phyloP scores from a whole-genome alignment of 176 grass and related monocot species.

The Luzula sylvatica region DNA sequence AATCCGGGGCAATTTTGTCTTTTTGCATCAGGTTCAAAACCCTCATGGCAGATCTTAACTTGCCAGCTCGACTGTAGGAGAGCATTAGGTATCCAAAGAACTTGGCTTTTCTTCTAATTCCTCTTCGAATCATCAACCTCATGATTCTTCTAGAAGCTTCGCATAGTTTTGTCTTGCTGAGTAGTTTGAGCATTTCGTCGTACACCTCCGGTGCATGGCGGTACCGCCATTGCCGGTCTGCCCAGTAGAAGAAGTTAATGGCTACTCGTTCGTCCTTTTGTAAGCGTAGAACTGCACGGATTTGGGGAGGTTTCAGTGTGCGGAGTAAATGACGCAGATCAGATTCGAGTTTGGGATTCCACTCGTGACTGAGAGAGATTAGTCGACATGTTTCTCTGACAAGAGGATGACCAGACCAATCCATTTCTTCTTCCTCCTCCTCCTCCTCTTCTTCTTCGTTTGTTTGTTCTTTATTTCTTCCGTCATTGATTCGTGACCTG shows the following conservation, averaged over 20 bases:
- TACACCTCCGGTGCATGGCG: slow-evolving; percentile 71
- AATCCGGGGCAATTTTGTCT: slow-evolving; percentile 53
- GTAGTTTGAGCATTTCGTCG: slow-evolving; percentile 63
- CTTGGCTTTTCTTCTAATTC: slow-evolving; percentile 26
- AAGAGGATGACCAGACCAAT: slow-evolving; percentile 48
- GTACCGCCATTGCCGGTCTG: slow-evolving; percentile 76
- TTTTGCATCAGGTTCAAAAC: slow-evolving; percentile 92
- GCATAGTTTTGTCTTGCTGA: slow-evolving; percentile 72
- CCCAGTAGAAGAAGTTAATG: slow-evolving; percentile 75
- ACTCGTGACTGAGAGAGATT: slow-evolving; percentile 52
- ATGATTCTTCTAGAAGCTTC: slow-evolving; percentile 58
- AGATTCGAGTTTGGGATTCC: slow-evolving; percentile 59
- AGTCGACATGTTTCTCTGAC: slow-evolving; percentile 56
- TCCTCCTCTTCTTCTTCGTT: slow-evolving; percentile 10
- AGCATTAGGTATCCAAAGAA: slow-evolving; percentile 71
- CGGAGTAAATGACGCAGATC: slow-evolving; percentile 59
- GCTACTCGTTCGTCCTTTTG: slow-evolving; percentile 44
- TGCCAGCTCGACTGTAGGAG: slow-evolving; percentile 66
- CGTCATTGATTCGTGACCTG: not conserved
- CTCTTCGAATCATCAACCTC: slow-evolving; percentile 68
- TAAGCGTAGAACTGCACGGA: slow-evolving; percentile 51
- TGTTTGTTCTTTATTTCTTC: not conserved
- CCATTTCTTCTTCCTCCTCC: slow-evolving; percentile 17
- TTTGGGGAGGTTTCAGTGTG: slow-evolving; percentile 41
- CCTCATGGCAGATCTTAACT: slow-evolving; percentile 75